Evolutionary conservation across 371 early-diverging fungal species (phyloP), one percentile per base, ranked within the genome.

Genomic region (Mortierella polycephala): DNA sequence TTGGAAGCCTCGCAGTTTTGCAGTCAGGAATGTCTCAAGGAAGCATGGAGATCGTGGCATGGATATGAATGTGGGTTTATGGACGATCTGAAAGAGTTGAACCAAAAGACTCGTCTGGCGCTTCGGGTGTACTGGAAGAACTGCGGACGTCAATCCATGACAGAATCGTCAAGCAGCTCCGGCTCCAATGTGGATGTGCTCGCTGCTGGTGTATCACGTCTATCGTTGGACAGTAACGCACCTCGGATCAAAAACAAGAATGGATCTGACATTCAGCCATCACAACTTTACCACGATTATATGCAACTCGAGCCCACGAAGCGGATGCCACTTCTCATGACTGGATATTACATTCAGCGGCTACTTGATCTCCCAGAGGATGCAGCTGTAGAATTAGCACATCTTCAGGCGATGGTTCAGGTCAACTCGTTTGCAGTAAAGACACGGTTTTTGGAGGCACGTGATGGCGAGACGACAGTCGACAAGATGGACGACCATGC

Each of bases 381-480:
- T 5, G 57, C 66, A 1, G 58, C 70, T 8, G 39, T 50, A 5
- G 71, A 76, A 20, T 23, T 76, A 47, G 77, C 77, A 1, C 54
- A 71, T 20, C 49, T 71, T 9, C 72, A 64, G 30, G 64, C 71
- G 1, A 21, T 76, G 39, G 61, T 71, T 5, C 59, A 64, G 51
- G 67, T 71, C 65, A 76, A 76, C 47, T 67, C 71, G 16, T 76
- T 76, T 64, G 63, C 77, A 2, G 51, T 76, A 64, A 76, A 76
- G 57, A 16, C 77, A 4, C 53, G 59, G 23, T 9, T 62, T 8
- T 18, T 21, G 2, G 59, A 67, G 23, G 37, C 37, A 6, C 30
- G 6, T 0, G 59, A 23, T 1, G 68, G 52, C 4, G 21, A 60
- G 14, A 53, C 39, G 1, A 39, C 21, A 4, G 51, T 68, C 45